phyloP scores from a whole-genome alignment of 2,329 filamentous ascomycete genomes.

The Magnaporthiopsis rhizophila region DNA sequence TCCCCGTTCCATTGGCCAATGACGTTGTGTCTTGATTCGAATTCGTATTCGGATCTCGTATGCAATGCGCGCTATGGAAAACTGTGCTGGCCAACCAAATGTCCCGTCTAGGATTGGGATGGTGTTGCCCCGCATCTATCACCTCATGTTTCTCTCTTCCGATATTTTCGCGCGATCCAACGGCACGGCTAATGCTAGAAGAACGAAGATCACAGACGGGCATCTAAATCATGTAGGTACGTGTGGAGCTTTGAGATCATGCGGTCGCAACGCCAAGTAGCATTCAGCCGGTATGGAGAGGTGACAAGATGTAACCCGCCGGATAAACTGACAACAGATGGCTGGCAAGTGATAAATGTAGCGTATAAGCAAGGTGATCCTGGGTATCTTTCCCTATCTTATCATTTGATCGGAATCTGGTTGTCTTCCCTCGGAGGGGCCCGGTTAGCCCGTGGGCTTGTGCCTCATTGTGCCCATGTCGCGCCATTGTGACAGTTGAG shows the following conservation, averaged over 20 bases:
- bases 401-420: not conserved
- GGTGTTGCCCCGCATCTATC: not conserved
- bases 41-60: conserved; percentile 5
- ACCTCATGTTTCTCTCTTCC: not conserved
- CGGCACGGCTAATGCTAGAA: not conserved
- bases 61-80: not conserved
- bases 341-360: too few species aligned
- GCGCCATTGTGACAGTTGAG: not conserved
- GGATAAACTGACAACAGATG: too few species aligned
- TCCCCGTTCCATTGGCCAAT: not conserved
- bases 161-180: not conserved
- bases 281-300: too few species aligned
- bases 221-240: too few species aligned
- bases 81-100: not conserved
- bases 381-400: not conserved
- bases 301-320: too few species aligned
- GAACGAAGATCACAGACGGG: too few species aligned
- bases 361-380: not conserved
- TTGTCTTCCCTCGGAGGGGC: not conserved
- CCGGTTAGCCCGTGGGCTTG: too few species aligned
- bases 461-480: too few species aligned
- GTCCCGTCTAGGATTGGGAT: not conserved
- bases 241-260: too few species aligned
- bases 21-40: not conserved
- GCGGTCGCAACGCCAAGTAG: too few species aligned